These are phyloP conservation scores for Alternaria sp. DNA, from an alignment of 2,329 filamentous ascomycete genomes.

Conservation along the genomic window DNA sequence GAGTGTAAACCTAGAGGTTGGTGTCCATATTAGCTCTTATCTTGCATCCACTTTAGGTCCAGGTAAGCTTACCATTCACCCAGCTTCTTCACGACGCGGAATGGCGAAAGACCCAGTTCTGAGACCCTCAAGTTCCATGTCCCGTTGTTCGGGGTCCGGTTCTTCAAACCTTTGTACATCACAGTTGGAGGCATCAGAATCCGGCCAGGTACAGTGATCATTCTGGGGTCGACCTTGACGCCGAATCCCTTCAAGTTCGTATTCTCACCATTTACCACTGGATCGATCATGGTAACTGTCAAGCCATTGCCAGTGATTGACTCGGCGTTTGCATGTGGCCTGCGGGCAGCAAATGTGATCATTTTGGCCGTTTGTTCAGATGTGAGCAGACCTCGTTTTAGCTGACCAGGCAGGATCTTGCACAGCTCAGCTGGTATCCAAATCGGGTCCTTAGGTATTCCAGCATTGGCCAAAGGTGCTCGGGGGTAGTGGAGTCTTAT, in stretches of 20 bases:
- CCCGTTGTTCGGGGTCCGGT: conserved; percentile 58
- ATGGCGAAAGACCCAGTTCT: conserved; percentile 36
- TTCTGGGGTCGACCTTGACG: conserved; percentile 65
- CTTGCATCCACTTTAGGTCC: not conserved
- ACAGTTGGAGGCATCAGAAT: conserved; percentile 70
- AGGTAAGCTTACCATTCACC: conserved; percentile 21
- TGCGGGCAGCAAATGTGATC: conserved; percentile 45
- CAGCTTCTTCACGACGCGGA: conserved; percentile 30
- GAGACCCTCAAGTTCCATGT: conserved; percentile 71
- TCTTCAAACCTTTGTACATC: conserved; percentile 59
- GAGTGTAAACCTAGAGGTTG: conserved; percentile 28
- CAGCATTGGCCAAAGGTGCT: conserved; percentile 44
- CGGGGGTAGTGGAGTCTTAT: conserved; percentile 29
- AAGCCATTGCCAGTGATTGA: conserved; percentile 40
- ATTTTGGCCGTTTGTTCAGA: conserved; percentile 42
- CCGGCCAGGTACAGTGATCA: conserved; percentile 77
- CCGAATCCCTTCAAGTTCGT: conserved; percentile 62
- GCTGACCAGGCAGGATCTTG: conserved; percentile 41
- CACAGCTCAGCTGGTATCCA: conserved; percentile 48
- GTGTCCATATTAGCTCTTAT: not conserved
- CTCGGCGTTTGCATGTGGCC: conserved; percentile 38
- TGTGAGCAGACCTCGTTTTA: conserved; percentile 35
- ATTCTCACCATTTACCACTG: conserved; percentile 31
- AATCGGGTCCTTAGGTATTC: conserved; percentile 24
- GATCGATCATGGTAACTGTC: conserved; percentile 36